Evolutionary conservation across 805 yeast species (phyloP).

Genomic region (Saturnispora galanensis): DNA sequence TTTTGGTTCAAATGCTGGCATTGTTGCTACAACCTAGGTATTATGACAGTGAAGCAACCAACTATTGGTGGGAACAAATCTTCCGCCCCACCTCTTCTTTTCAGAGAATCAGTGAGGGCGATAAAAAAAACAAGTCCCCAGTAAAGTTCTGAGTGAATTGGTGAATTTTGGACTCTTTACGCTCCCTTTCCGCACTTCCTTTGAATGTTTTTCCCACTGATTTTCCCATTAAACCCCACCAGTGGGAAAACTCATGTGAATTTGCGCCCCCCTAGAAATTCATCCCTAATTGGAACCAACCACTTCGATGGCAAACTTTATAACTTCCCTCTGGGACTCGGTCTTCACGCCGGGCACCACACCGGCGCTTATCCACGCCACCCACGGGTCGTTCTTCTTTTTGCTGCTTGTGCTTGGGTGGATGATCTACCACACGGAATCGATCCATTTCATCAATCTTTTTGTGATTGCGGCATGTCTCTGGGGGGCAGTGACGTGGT

Average conservation of each 20-base stretch:
- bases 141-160: no score
- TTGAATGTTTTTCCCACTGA: not conserved
- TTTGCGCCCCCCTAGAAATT: not conserved
- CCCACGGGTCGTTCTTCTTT: slow-evolving; percentile 71
- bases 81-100: no score
- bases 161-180: no score
- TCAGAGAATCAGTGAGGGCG: no score
- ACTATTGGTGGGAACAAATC: no score
- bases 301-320: slow-evolving; percentile 23
- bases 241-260: not conserved
- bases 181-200: not conserved
- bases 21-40: not conserved
- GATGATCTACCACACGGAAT: slow-evolving; percentile 51
- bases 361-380: slow-evolving; percentile 81
- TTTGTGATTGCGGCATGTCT: slow-evolving; percentile 37
- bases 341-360: slow-evolving; percentile 89
- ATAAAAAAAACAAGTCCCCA: no score
- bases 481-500: slow-evolving; percentile 85
- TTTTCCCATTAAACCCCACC: not conserved
- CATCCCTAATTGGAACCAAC: not conserved
- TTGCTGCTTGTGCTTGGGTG: slow-evolving; percentile 46
- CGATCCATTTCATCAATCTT: slow-evolving; percentile 56
- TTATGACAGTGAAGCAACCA: no score
- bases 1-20: slow-evolving; percentile 32
- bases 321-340: slow-evolving; percentile 77